These are phyloP conservation scores for Zizania latifolia DNA, from an alignment of 176 grass and related monocot genomes.

Conservation along the genomic window DNA sequence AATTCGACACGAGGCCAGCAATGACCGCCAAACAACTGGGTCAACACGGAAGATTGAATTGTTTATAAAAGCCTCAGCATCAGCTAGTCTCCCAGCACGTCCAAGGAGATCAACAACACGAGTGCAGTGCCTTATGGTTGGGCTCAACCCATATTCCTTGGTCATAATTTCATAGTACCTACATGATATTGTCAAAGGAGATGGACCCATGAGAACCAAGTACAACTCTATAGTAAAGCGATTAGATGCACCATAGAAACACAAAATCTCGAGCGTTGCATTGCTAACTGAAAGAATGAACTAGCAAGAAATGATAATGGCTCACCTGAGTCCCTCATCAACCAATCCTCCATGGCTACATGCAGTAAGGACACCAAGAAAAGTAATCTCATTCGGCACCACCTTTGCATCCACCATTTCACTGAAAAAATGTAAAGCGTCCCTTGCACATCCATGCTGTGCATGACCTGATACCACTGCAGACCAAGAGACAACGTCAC, in stretches of 20 bases:
- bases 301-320: background rate
- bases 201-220: background rate
- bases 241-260: background rate
- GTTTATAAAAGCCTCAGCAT: slow-evolving; percentile 54
- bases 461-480: slow-evolving; percentile 66
- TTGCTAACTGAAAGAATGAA: background rate
- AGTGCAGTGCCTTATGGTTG: slow-evolving; percentile 54
- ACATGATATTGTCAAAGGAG: slow-evolving; percentile 9
- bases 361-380: slow-evolving; percentile 66
- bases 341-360: slow-evolving; percentile 78
- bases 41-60: slow-evolving; percentile 48
- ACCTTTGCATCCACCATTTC: slow-evolving; percentile 47
- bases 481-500: slow-evolving; percentile 71
- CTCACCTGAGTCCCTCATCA: slow-evolving; percentile 64
- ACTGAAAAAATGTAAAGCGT: slow-evolving; percentile 45
- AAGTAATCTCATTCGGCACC: slow-evolving; percentile 66
- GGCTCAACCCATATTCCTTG: slow-evolving; percentile 38
- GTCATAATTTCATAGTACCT: slow-evolving; percentile 66
- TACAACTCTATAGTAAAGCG: background rate
- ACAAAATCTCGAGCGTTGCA: background rate
- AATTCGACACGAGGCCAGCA: slow-evolving; percentile 63
- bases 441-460: slow-evolving; percentile 58
- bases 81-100: slow-evolving; percentile 57
- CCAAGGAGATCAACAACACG: slow-evolving; percentile 77
- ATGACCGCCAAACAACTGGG: slow-evolving; percentile 45